These are phyloP conservation scores for Lepiota brunneoincarnata DNA, from an alignment of 768 basidiomycete species.

Conservation along the genomic window DNA sequence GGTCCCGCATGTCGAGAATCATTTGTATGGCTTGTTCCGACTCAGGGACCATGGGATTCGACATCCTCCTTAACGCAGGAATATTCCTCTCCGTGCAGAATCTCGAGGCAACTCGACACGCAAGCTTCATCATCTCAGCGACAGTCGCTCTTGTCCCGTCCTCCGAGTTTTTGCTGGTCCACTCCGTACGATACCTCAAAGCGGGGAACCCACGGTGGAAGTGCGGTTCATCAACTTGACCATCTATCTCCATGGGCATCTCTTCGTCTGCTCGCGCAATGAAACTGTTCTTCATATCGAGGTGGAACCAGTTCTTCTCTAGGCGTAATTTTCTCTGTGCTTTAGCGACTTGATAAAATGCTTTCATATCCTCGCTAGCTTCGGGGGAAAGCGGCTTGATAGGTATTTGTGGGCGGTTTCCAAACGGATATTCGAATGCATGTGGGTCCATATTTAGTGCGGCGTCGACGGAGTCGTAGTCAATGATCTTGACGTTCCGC, in stretches of 20 bases:
- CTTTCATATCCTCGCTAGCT: constrained; percentile 26
- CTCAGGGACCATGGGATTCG: constrained; percentile 27
- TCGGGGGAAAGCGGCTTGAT: constrained; percentile 16
- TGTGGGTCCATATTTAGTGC: constrained; percentile 30
- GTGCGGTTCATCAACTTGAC: constrained; percentile 25
- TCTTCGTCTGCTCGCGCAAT: constrained; percentile 13
- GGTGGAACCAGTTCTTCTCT: constrained; percentile 5
- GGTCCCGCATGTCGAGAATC: constrained; percentile 47
- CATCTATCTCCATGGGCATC: constrained; percentile 28
- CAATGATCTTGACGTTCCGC: constrained; percentile 58
- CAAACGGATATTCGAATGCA: constrained; percentile 42
- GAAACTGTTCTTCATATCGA: background rate
- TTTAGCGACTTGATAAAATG: constrained; percentile 15
- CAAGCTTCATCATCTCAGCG: constrained; percentile 80
- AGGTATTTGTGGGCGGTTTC: constrained; percentile 15
- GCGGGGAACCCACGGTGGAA: constrained; percentile 48
- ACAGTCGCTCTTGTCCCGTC: constrained; percentile 56
- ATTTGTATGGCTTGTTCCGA: constrained; percentile 35
- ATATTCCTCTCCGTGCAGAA: constrained; percentile 62
- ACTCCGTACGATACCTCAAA: constrained; percentile 43
- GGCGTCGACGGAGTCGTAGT: constrained; percentile 68
- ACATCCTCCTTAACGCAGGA: constrained; percentile 60
- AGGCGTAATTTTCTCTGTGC: background rate
- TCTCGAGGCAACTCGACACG: constrained; percentile 69
- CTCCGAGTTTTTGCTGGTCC: constrained; percentile 18